Base-by-base conservation (phyloP, 1,139 yeast species). In the Suhomyces ambrosiae region DNA sequence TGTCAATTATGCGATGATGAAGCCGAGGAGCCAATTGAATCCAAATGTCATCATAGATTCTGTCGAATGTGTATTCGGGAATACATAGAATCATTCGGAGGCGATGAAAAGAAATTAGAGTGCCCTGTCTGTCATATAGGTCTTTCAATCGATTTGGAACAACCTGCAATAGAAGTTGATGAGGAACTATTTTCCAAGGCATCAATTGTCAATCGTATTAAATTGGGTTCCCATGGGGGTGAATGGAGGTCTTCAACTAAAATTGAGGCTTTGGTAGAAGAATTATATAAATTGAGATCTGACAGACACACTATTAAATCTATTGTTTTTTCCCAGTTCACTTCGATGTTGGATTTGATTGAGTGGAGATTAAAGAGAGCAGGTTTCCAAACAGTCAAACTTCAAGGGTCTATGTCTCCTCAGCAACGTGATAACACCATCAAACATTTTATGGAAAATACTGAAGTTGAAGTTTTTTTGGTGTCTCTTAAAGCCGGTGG, bases 401-500 rank as follows among this genome's bases (percentile, higher is more conserved):
- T 92, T 38, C 97, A 87, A 58, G 98, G 98, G 18, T 86, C 92
- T 26, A 92, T 92, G 97, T 82, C 96, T 0, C 98, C 98, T 1
- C 79, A 82, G 14, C 98, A 92, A 58, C 76, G 98, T 56, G 97
- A 89, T 52, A 86, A 85, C 47, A 86, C 95, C 23, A 92, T 92
- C 60, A 79, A 81, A 51, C 82, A 88, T 57, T 92, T 92, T 53
- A 87, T 90, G 95, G 90, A 86, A 34, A 90, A 88, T 41, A 86
- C 96, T 0, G 78, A 77, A 28, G 97, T 92, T 19, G 97, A 92
- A 60, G 95, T 92, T 7, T 92, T 92, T 56, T 65, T 92, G 42
- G 98, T 92, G 6, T 89, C 97, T 19, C 73, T 94, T 51, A 92
- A 92, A 56, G 98, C 99, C 0, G 99, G 99, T 48, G 98, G 98